Percentiles rank a stretch among this genome's conserved stretches.
These are phyloP conservation scores for Colletotrichum noveboracense DNA, from an alignment of 2,329 filamentous ascomycete genomes.

Conservation along the genomic window DNA sequence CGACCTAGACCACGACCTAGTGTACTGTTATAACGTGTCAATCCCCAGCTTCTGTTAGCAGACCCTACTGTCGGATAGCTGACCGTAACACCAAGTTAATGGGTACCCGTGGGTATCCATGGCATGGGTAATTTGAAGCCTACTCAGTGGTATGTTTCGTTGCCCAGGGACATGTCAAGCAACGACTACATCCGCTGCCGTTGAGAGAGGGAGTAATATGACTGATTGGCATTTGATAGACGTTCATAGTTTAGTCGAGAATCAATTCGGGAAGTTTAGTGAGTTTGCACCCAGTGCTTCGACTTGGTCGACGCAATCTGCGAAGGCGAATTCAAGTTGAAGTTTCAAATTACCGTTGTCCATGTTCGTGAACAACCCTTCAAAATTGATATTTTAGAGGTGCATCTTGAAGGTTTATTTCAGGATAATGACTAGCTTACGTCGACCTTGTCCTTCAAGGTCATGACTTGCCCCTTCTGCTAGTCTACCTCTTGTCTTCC, in stretches of 20 bases:
- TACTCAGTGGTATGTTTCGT: neutral
- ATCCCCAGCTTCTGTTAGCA: no score
- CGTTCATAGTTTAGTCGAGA: neutral
- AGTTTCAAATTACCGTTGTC: fast-evolving
- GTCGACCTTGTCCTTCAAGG: neutral
- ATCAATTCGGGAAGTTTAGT: fast-evolving
- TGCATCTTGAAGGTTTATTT: fast-evolving
- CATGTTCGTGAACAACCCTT: neutral
- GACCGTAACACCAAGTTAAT: no score
- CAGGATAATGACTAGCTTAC: neutral
- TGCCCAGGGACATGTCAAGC: neutral
- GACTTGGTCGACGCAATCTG: neutral
- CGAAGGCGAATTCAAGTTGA: neutral
- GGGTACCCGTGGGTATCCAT: no score
- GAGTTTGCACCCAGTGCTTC: fast-evolving
- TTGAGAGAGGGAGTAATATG: fast-evolving
- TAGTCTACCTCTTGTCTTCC: fast-evolving
- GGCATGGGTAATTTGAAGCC: no score
- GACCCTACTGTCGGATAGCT: no score
- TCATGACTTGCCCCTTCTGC: neutral
- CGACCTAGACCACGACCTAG: no score
- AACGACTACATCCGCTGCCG: fast-evolving
- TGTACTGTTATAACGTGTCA: no score
- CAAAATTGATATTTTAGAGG: neutral
- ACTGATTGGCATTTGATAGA: fast-evolving